Conservation (phyloP, 2,329 filamentous ascomycete species). For the Botrytis deweyae region DNA sequence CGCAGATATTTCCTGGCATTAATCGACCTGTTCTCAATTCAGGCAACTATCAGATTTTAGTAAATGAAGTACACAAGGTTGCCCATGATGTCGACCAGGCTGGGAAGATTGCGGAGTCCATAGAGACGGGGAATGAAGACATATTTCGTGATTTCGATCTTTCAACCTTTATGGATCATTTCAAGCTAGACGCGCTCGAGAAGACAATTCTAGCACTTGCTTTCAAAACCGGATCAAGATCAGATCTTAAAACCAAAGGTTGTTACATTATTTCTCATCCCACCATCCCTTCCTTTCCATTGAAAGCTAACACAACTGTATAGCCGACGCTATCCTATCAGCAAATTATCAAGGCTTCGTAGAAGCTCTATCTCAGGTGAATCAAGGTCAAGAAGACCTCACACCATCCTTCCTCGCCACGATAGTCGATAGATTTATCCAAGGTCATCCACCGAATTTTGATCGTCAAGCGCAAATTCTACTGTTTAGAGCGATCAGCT, state of each 20-base stretch:
- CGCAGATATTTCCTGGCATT: slow-evolving; percentile 82
- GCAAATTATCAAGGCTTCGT: slow-evolving; percentile 77
- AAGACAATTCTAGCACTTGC: slow-evolving; percentile 86
- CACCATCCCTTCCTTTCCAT: slow-evolving; percentile 17
- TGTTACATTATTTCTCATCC: slow-evolving; percentile 30
- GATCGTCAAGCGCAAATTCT: slow-evolving; percentile 72
- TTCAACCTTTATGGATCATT: slow-evolving; percentile 93
- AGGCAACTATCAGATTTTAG: slow-evolving; percentile 80
- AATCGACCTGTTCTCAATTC: slow-evolving; percentile 71
- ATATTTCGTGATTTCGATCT: slow-evolving; percentile 95
- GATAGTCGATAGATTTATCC: slow-evolving; percentile 82
- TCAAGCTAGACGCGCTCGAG: slow-evolving; percentile 84
- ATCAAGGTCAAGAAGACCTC: slow-evolving; percentile 64
- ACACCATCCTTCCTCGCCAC: slow-evolving; percentile 69
- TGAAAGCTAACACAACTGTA: slow-evolving; percentile 26
- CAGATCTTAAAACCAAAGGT: slow-evolving; percentile 90
- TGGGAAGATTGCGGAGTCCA: slow-evolving; percentile 86
- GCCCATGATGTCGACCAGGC: slow-evolving; percentile 78
- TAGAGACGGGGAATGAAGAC: slow-evolving; percentile 88
- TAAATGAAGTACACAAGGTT: slow-evolving; percentile 83
- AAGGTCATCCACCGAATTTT: slow-evolving; percentile 84
- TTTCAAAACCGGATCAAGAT: slow-evolving; percentile 77
- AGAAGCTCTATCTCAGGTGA: slow-evolving; percentile 68
- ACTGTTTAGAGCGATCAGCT: slow-evolving; percentile 60
- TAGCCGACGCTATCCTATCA: slow-evolving; percentile 87